These are phyloP conservation scores for Acaromyces ingoldii DNA, from an alignment of 1,284 basidiomycete species.

Conservation along the genomic window DNA sequence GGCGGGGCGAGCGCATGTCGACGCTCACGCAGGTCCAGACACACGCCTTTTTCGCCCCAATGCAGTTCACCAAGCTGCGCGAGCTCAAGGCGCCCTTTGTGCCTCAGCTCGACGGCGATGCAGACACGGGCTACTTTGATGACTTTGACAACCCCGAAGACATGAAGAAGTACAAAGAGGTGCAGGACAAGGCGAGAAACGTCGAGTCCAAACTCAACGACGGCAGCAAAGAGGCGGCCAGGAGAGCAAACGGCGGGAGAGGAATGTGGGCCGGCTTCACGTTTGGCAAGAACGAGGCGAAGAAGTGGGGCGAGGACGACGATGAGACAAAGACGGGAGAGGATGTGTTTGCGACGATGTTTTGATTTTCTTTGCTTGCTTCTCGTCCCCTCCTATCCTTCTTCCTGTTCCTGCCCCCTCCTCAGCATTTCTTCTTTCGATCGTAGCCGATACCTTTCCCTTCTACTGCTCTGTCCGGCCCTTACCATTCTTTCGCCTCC, in stretches of 20 bases:
- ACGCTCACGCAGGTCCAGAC: slow-evolving; percentile 68
- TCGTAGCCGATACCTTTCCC: too few relatives aligned
- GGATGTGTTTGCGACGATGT: slow-evolving; percentile 41
- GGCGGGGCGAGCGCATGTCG: slow-evolving; percentile 72
- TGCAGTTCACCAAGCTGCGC: slow-evolving; percentile 75
- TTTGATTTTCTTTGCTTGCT: slow-evolving; percentile 11
- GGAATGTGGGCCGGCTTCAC: slow-evolving; percentile 98
- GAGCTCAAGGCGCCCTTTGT: slow-evolving; percentile 83
- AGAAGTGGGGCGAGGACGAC: neutral
- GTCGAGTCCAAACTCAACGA: slow-evolving; percentile 77
- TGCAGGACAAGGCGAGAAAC: slow-evolving; percentile 92
- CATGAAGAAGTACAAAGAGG: slow-evolving; percentile 88
- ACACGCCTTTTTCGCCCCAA: slow-evolving; percentile 78
- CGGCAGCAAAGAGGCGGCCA: slow-evolving; percentile 52
- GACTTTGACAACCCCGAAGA: slow-evolving; percentile 86
- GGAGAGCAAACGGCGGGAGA: slow-evolving; percentile 62
- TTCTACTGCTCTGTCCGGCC: too few relatives aligned
- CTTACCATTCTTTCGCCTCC: neutral
- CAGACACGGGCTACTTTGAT: slow-evolving; percentile 95
- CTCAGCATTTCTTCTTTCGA: too few relatives aligned
- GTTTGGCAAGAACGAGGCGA: slow-evolving; percentile 57
- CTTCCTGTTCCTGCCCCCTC: too few relatives aligned
- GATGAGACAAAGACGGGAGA: slow-evolving; percentile 14
- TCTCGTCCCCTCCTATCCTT: too few relatives aligned
- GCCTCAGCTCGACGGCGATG: slow-evolving; percentile 87